A percentile compares a stretch with the other conserved stretches of the same genome.
phyloP scores from a whole-genome alignment of 1,284 basidiomycete species.

The Ustilago trichophora region DNA sequence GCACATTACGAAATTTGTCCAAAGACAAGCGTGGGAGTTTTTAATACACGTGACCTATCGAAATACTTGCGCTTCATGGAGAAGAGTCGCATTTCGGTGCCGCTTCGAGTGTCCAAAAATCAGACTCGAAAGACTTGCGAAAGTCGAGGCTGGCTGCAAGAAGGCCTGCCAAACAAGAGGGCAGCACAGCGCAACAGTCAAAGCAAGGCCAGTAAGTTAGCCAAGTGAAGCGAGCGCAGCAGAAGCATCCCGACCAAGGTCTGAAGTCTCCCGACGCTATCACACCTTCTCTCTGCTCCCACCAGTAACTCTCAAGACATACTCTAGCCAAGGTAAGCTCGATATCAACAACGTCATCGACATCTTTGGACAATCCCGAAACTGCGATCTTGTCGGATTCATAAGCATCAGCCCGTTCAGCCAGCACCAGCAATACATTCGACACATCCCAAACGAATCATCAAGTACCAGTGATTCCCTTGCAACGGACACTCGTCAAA shows the following conservation, averaged over 20 bases:
- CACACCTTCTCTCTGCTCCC: conserved; percentile 40
- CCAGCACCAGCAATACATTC: conserved; percentile 1
- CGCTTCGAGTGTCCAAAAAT: background rate
- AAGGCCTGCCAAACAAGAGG: background rate
- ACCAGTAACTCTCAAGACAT: conserved; percentile 52
- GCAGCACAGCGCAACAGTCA: conserved; percentile 4
- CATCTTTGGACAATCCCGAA: conserved; percentile 22
- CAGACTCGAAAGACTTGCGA: too few species aligned
- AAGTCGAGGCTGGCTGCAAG: too few species aligned
- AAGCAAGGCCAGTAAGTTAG: background rate
- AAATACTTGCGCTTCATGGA: background rate
- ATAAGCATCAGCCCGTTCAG: background rate
- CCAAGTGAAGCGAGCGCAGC: too few species aligned
- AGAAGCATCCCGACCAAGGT: conserved; percentile 6
- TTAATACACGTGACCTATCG: conserved; percentile 27
- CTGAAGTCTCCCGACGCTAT: conserved; percentile 39
- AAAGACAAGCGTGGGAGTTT: conserved; percentile 29
- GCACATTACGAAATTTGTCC: background rate
- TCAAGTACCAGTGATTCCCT: background rate
- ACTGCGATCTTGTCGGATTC: conserved; percentile 2
- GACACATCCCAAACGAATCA: background rate
- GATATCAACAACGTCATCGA: conserved; percentile 10
- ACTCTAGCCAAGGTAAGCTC: conserved; percentile 51
- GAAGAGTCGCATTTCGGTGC: background rate
- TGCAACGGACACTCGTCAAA: background rate